Conservation (phyloP, 768 basidiomycete species). For the Saitozyma sp. region DNA sequence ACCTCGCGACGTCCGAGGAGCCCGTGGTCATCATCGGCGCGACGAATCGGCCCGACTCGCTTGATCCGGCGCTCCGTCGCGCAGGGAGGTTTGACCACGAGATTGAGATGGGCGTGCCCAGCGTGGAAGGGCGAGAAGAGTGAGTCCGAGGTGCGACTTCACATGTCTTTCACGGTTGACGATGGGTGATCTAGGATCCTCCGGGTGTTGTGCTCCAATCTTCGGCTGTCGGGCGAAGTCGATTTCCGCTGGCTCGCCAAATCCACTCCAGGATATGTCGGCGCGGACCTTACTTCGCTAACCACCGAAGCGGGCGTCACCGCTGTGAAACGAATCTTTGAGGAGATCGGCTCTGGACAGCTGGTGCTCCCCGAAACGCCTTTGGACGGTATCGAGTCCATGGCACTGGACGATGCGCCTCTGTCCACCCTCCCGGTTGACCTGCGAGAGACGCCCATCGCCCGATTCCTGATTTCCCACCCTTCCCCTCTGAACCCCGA, state of each 20-base stretch:
- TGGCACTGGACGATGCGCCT: slow-evolving; percentile 49
- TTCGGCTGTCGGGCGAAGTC: slow-evolving; percentile 83
- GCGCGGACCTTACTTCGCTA: slow-evolving; percentile 86
- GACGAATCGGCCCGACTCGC: slow-evolving; percentile 90
- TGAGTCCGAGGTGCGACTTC: slow-evolving; percentile 53
- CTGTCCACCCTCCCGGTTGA: slow-evolving; percentile 57
- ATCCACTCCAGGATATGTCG: slow-evolving; percentile 94
- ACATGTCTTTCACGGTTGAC: neutral
- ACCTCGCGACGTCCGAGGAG: slow-evolving; percentile 86
- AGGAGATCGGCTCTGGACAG: slow-evolving; percentile 62
- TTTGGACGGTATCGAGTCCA: slow-evolving; percentile 19
- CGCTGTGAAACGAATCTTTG: slow-evolving; percentile 94
- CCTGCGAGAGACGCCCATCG: slow-evolving; percentile 64
- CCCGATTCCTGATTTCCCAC: slow-evolving; percentile 83
- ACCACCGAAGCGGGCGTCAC: slow-evolving; percentile 93
- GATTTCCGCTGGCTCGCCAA: slow-evolving; percentile 83
- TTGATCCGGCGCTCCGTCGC: slow-evolving; percentile 87
- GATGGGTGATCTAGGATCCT: slow-evolving; percentile 65
- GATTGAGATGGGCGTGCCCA: slow-evolving; percentile 95
- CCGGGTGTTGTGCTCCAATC: slow-evolving; percentile 75
- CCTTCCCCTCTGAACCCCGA: slow-evolving; percentile 72
- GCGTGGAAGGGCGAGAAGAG: slow-evolving; percentile 86
- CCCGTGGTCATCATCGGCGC: slow-evolving; percentile 94
- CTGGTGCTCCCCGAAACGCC: slow-evolving; percentile 26
- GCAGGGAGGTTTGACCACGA: slow-evolving; percentile 97